Base-by-base conservation (phyloP, 2,329 filamentous ascomycete genomes). In the Pseudogymnoascus sp. region DNA sequence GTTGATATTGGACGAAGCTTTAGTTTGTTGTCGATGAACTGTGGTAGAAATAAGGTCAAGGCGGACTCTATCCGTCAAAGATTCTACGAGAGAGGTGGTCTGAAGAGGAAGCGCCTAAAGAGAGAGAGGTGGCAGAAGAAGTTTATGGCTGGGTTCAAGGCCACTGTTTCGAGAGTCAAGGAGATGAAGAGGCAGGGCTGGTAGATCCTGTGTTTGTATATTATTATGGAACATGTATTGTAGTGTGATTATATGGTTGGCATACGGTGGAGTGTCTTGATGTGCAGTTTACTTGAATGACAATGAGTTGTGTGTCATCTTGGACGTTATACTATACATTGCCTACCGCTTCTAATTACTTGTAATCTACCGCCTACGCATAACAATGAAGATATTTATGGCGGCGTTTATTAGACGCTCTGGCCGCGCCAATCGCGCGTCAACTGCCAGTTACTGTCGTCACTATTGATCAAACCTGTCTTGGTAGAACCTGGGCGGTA, bases 181-280 rank as follows among this genome's bases (percentile, higher is more conserved):
- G 81, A 89, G 71, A 78, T 95, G 75, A 87, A 83, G 67, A 82
- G 78, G 70, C 89, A 94, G 75, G 90, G 90, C 2, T 94, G 91
- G 90, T 95, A 78, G 64, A 59, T 57, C 34, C 47, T 25, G 47
- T 41, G 39, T 43, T 41, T 61, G 59, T 61, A 61, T 50, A 58
- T 59, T 61, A 58, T 34, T 61, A 58, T 34, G 43, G 43, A 60
- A 54, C 28, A 54, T 54, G 47, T 54, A 54, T 54, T 54, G 25
- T 54, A 54, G 47, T 54, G 47, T 54, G 47, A 7, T 12, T 54
- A 30, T 54, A 54, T 50, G 47, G 28, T 20, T 54, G 25, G 16
- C 28, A 9, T 32, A 54, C 4, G 41, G 11, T 11, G 9, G 41
- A 18, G 47, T 54, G 28, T 54, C 9, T 20, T 34, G 28, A 30